Conservation (phyloP, 2,329 filamentous ascomycete species). For the Colletotrichum falcatum region DNA sequence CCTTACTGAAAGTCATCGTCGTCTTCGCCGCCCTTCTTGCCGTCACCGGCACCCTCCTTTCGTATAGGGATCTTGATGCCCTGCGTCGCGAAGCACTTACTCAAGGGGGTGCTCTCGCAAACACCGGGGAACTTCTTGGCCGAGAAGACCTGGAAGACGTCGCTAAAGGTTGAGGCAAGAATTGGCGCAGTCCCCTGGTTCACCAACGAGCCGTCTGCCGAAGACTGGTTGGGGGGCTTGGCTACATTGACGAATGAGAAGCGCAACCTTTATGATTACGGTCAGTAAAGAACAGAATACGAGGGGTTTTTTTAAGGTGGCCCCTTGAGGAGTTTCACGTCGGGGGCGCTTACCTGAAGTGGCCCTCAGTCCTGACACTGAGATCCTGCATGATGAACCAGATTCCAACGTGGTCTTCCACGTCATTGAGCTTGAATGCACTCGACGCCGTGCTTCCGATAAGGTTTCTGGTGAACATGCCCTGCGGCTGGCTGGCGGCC, state of each 20-base stretch:
- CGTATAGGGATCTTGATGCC: constrained; percentile 97
- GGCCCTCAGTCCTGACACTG: constrained; percentile 92
- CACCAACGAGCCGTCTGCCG: constrained; percentile 58
- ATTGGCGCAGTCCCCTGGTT: constrained; percentile 84
- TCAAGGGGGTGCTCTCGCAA: constrained; percentile 90
- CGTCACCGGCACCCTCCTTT: constrained; percentile 73
- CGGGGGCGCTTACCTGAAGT: constrained; percentile 77
- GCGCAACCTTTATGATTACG: constrained; percentile 59
- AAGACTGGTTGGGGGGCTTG: constrained; percentile 46
- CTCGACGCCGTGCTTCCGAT: constrained; percentile 93
- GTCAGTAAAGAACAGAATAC: background rate
- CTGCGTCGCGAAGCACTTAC: constrained; percentile 92
- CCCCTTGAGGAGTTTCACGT: background rate
- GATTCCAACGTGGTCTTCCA: constrained; percentile 83
- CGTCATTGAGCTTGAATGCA: constrained; percentile 85
- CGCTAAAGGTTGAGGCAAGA: constrained; percentile 86
- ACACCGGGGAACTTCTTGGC: constrained; percentile 99
- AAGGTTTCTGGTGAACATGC: constrained; percentile 94
- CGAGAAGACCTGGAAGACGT: constrained; percentile 92
- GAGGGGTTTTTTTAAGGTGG: too few species aligned
- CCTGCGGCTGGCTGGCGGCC: constrained; percentile 68
- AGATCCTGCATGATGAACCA: constrained; percentile 98
- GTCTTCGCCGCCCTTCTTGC: constrained; percentile 64
- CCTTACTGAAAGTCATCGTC: constrained; percentile 54
- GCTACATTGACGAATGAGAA: constrained; percentile 86